A percentile compares a stretch with the other conserved stretches of the same genome.
These are phyloP conservation scores for Cyanidiococcus yangmingshanensis DNA, from an alignment of 23 red algal genomes.

Conservation along the genomic window DNA sequence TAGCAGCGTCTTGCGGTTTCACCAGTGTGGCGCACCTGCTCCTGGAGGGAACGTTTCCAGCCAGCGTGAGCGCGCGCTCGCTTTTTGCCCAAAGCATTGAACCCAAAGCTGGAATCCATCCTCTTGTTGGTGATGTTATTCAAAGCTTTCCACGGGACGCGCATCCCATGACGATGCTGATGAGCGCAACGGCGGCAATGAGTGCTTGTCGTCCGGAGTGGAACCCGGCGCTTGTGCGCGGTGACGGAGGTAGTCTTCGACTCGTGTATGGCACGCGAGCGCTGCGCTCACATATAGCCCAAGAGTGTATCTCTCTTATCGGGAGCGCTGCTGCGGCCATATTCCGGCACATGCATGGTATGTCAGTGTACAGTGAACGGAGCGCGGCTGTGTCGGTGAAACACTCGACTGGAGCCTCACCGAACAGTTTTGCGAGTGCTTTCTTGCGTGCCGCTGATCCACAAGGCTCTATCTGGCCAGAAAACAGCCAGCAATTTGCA, in stretches of 20 bases:
- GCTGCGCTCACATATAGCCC: not conserved
- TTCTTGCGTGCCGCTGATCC: slow-evolving; percentile 11
- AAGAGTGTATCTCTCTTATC: not conserved
- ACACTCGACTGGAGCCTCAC: not conserved
- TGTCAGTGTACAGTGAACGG: not conserved
- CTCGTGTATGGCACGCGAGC: slow-evolving; percentile 10
- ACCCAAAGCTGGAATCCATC: slow-evolving; percentile 4
- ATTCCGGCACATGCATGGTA: not conserved
- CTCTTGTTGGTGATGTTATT: slow-evolving; percentile 19
- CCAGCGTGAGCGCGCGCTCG: not conserved
- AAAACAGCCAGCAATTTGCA: not conserved
- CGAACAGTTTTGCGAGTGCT: not conserved
- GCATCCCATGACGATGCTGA: slow-evolving; percentile 83
- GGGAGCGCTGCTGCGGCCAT: not conserved
- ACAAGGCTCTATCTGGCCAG: not conserved
- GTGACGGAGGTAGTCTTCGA: slow-evolving; percentile 11
- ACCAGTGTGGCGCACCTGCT: slow-evolving; percentile 47
- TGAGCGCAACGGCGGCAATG: slow-evolving; percentile 47
- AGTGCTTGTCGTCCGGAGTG: slow-evolving; percentile 31
- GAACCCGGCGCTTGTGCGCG: slow-evolving; percentile 55
- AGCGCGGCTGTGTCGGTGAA: not conserved
- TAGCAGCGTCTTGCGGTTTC: slow-evolving; percentile 36
- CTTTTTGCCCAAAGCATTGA: not conserved
- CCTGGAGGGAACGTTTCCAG: slow-evolving; percentile 57
- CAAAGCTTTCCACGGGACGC: slow-evolving; percentile 35